These are phyloP conservation scores for Marvania coccoides DNA, from an alignment of 139 green algal species.

Conservation along the genomic window DNA sequence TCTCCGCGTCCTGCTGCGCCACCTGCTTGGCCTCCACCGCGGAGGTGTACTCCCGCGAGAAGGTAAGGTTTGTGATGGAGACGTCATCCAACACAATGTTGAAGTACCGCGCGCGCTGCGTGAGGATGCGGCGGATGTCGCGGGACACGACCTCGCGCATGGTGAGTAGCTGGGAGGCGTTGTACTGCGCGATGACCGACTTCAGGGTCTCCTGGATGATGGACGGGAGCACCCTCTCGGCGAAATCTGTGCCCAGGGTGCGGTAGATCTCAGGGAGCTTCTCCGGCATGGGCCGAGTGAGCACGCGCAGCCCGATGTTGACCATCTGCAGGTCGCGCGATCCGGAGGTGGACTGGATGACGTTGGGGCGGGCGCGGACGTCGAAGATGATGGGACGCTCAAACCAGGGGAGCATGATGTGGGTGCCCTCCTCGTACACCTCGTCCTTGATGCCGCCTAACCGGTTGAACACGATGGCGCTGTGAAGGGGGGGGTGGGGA, in stretches of 20 bases:
- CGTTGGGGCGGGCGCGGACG: slow-evolving; percentile 86
- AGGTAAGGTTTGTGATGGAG: slow-evolving; percentile 97
- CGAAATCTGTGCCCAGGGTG: slow-evolving; percentile 84
- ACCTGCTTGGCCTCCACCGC: slow-evolving; percentile 98
- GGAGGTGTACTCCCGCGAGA: slow-evolving; percentile 90
- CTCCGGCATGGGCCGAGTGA: slow-evolving; percentile 82
- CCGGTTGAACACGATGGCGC: slow-evolving; percentile 98
- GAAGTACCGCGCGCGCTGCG: slow-evolving; percentile 82
- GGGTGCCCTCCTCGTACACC: slow-evolving; percentile 93
- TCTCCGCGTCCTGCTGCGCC: slow-evolving; percentile 96
- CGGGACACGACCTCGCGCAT: slow-evolving; percentile 88
- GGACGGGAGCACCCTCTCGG: slow-evolving; percentile 91
- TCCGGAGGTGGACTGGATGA: slow-evolving; percentile 85
- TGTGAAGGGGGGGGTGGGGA: not conserved
- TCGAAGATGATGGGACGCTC: slow-evolving; percentile 96
- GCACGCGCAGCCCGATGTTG: slow-evolving; percentile 94
- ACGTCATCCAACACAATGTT: slow-evolving; percentile 98
- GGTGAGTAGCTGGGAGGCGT: slow-evolving; percentile 95
- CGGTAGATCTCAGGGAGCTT: slow-evolving; percentile 91
- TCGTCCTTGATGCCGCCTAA: slow-evolving; percentile 88
- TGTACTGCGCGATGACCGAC: slow-evolving; percentile 94
- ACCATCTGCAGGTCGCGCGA: slow-evolving; percentile 98
- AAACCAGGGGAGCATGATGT: slow-evolving; percentile 98
- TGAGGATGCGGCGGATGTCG: slow-evolving; percentile 90
- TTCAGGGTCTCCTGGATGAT: slow-evolving; percentile 82